Percentiles rank a stretch among this genome's conserved stretches.
Conservation (phyloP, 2,329 filamentous ascomycete species). For the Colletotrichum salicis region DNA sequence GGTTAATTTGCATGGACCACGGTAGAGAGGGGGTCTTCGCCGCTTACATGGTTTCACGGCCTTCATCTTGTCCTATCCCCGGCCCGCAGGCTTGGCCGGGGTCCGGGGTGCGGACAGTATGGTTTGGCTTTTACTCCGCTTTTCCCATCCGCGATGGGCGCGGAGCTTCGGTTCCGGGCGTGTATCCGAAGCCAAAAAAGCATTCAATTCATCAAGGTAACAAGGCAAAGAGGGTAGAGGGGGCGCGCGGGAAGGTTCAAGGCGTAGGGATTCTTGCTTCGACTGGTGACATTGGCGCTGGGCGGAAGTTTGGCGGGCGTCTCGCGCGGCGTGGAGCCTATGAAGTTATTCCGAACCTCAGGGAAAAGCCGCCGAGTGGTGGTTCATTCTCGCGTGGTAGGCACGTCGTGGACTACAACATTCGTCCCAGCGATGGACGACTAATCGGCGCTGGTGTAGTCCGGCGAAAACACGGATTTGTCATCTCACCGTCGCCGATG, state of each 20-base stretch:
- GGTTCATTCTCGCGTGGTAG: background rate
- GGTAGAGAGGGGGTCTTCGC: background rate
- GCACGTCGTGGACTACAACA: background rate
- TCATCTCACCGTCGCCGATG: background rate
- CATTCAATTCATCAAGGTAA: background rate
- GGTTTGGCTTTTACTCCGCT: background rate
- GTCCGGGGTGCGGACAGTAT: background rate
- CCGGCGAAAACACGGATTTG: background rate
- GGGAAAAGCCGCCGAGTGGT: background rate
- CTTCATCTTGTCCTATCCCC: background rate
- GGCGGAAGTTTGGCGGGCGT: background rate
- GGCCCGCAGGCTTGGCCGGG: background rate
- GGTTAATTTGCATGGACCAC: background rate
- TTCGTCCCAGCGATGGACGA: background rate
- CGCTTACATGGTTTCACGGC: background rate
- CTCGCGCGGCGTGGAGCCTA: background rate
- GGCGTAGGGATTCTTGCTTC: too few relatives aligned
- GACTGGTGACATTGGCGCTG: too few relatives aligned
- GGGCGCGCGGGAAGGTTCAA: background rate
- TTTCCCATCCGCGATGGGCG: slow-evolving; percentile 5
- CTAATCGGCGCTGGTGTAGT: background rate
- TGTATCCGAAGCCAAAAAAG: background rate
- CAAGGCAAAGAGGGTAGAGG: background rate
- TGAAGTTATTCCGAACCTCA: background rate
- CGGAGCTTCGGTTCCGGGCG: background rate